These are phyloP conservation scores for Helicocarpus griseus DNA, from an alignment of 2,329 filamentous ascomycete genomes.

Conservation along the genomic window DNA sequence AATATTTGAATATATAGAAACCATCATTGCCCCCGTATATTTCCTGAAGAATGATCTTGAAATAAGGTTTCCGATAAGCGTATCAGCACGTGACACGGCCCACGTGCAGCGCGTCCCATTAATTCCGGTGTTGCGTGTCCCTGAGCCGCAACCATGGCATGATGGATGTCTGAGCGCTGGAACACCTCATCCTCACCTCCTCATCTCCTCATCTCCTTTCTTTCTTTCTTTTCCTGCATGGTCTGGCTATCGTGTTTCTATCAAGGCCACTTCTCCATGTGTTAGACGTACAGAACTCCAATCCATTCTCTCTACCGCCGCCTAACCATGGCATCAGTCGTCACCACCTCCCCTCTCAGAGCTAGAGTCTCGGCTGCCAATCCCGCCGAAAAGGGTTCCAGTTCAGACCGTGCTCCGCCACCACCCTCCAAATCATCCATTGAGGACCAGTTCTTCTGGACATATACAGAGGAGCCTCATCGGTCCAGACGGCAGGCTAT, in stretches of 20 bases:
- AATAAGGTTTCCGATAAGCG: background rate
- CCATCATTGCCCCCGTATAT: too few species aligned
- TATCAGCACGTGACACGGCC: background rate
- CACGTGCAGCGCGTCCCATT: background rate
- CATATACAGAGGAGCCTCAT: constrained; percentile 96
- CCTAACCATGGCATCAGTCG: constrained; percentile 20
- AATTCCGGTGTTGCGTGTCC: background rate
- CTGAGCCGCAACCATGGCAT: constrained; percentile 1
- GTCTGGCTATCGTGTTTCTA: background rate
- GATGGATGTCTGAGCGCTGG: too few species aligned
- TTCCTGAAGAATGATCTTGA: too few species aligned
- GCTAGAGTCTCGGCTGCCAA: constrained; percentile 16
- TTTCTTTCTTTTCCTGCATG: background rate
- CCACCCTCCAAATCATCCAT: constrained; percentile 23
- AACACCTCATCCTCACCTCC: too few species aligned
- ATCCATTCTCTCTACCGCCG: background rate
- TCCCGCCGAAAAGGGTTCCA: constrained; percentile 10
- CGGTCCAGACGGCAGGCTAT: constrained; percentile 82
- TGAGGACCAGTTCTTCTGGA: constrained; percentile 81
- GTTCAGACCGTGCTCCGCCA: constrained; percentile 14
- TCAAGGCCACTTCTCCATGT: background rate
- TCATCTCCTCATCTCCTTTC: background rate
- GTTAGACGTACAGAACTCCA: background rate
- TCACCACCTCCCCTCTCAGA: constrained; percentile 22
- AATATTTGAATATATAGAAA: background rate